Percentiles rank a stretch among this genome's conserved stretches.
phyloP scores from a whole-genome alignment of 495 filamentous ascomycete genomes.

The Podospora appendiculata region DNA sequence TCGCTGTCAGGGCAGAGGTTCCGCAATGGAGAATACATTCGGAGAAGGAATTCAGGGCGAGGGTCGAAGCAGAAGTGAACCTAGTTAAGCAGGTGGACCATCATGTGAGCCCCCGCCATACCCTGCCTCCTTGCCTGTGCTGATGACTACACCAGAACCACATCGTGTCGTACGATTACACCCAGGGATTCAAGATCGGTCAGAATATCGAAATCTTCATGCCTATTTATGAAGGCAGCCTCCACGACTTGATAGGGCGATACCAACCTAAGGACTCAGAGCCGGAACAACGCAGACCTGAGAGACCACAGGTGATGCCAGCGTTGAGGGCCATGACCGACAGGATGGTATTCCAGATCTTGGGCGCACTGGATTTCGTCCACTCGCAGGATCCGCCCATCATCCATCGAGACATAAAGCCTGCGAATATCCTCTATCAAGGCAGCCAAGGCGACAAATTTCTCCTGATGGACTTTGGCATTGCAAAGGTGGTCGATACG shows the following conservation, averaged over 20 bases:
- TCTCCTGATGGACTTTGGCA: constrained; percentile 13
- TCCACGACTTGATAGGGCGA: constrained; percentile 2
- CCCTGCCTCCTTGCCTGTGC: not conserved
- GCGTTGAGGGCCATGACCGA: constrained; percentile 3
- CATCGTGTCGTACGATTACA: constrained; percentile 4
- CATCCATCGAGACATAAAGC: constrained; percentile 16
- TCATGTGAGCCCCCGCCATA: constrained; percentile 2
- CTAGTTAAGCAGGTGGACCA: constrained; percentile 1
- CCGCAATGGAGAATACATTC: constrained; percentile 7
- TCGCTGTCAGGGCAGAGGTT: constrained; percentile 5
- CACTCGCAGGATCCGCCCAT: constrained; percentile 11
- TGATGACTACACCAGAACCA: constrained; percentile 2
- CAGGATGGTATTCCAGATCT: constrained; percentile 13
- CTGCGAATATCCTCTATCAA: constrained; percentile 8
- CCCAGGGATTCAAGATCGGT: constrained; percentile 9
- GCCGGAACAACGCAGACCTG: not conserved
- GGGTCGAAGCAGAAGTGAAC: constrained; percentile 7
- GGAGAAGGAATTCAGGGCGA: constrained; percentile 10
- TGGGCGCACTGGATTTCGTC: constrained; percentile 10
- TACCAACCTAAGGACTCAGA: not conserved
- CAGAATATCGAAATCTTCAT: constrained; percentile 10
- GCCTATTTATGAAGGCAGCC: constrained; percentile 7
- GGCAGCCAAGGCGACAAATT: constrained; percentile 10
- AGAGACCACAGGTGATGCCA: not conserved
- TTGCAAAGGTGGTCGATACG: constrained; percentile 12